These are phyloP conservation scores for Leccinum rimulosum DNA, from an alignment of 768 basidiomycete genomes.

Conservation along the genomic window DNA sequence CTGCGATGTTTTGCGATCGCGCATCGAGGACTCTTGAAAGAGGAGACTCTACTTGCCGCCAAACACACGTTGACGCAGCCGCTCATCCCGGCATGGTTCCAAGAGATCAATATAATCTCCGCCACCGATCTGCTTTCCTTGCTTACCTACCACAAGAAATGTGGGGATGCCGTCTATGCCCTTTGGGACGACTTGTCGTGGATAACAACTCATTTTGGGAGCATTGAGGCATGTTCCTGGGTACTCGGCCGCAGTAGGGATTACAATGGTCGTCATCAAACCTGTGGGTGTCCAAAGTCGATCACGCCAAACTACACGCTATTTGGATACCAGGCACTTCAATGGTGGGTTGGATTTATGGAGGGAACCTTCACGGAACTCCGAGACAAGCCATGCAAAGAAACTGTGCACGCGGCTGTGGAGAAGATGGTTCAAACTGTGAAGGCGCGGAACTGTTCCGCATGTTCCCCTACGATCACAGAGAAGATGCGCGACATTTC, in stretches of 20 bases:
- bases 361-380: slow-evolving; percentile 5
- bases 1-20: slow-evolving; percentile 34
- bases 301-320: neutral
- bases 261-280: too few relatives aligned
- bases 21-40: slow-evolving; percentile 18
- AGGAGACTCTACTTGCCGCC: slow-evolving; percentile 30
- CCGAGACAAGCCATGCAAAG: slow-evolving; percentile 20
- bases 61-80: slow-evolving; percentile 28
- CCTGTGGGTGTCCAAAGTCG: neutral
- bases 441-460: neutral
- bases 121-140: slow-evolving; percentile 27
- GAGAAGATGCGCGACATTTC: slow-evolving; percentile 18
- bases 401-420: neutral
- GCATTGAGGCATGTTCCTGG: slow-evolving; percentile 7
- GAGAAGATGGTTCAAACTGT: slow-evolving; percentile 1
- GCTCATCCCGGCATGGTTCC: slow-evolving; percentile 19
- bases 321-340: neutral
- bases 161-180: slow-evolving; percentile 9
- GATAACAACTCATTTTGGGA: slow-evolving; percentile 17
- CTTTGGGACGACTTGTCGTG: slow-evolving; percentile 7
- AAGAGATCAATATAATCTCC: slow-evolving; percentile 30
- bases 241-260: neutral
- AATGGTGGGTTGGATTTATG: slow-evolving; percentile 23
- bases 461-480: slow-evolving; percentile 1
- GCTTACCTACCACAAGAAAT: slow-evolving; percentile 22